Evolutionary conservation across 495 filamentous ascomycete genomes (phyloP), one percentile per base, ranked within the genome.

Genomic region (Amorphotheca resinae): DNA sequence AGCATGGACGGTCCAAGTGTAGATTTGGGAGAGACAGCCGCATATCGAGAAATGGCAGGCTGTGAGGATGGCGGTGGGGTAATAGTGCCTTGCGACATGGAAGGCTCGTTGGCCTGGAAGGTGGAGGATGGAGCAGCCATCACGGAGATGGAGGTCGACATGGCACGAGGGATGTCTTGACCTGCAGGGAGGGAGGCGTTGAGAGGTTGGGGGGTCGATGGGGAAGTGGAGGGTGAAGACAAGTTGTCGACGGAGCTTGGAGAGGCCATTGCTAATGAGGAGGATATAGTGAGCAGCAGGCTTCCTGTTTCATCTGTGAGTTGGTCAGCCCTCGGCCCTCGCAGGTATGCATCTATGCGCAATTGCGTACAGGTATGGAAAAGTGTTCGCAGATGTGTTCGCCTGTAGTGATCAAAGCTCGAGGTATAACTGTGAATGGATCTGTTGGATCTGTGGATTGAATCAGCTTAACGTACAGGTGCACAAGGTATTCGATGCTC

Each of bases 61-160:
- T 87, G 83, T 4, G 80, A 77, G 1, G 83, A 86, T 0, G 82
- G 83, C 9, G 83, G 83, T 0, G 83, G 82, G 3, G 83, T 87
- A 61, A 87, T 59, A 20, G 70, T 74, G 2, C 47, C 68, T 64
- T 25, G 65, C 61, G 43, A 15, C 12, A 42, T 17, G 9, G 44
- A 41, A 25, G 47, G 33, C 38, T 40, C 38, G 22, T 26, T 28
- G 23, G 14, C 23, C 4, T 12, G 9, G 18, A 17, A 18, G n/a
- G n/a, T 14, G 14, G 38, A 25, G 14, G 18, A 22, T 3, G 33
- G 18, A 31, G 42, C 49, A 18, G 42, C 39, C 8, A 43, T 22
- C 44, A 51, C 39, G 4, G 52, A 49, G 2, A 43, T 48, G 23
- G 16, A 45, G 15, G 49, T 45, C 17, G 50, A 53, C 9, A 32